Evolutionary conservation across 371 early-diverging fungal genomes (phyloP).

Genomic region (Chytridium lagenaria): DNA sequence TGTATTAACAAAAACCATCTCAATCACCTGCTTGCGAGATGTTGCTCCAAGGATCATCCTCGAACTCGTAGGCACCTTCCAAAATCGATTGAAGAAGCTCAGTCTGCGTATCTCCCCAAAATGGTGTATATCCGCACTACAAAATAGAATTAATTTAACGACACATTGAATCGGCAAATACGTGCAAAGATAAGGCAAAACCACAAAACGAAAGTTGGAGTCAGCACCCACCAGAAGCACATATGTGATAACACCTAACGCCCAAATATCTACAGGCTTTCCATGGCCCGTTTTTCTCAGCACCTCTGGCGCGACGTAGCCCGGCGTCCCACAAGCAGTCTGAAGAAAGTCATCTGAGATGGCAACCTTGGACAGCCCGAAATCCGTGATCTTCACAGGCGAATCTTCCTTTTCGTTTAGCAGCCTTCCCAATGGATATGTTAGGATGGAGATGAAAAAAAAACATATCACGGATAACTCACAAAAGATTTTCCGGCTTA

Average conservation of each 20-base stretch:
- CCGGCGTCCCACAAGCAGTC: constrained; percentile 79
- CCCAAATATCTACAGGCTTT: constrained; percentile 75
- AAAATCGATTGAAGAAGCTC: constrained; percentile 67
- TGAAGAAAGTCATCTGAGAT: constrained; percentile 62
- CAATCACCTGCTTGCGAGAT: constrained; percentile 29
- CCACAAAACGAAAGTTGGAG: too few species aligned
- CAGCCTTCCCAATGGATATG: constrained; percentile 15
- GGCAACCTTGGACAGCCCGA: constrained; percentile 53
- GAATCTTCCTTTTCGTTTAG: constrained; percentile 13
- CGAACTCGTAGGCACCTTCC: constrained; percentile 76
- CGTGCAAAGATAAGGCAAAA: too few species aligned
- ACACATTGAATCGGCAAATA: too few species aligned
- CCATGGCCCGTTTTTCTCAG: constrained; percentile 72
- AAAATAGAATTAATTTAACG: constrained; percentile 14
- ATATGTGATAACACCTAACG: constrained; percentile 46
- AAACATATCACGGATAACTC: background rate
- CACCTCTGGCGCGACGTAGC: constrained; percentile 82
- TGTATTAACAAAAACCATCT: background rate
- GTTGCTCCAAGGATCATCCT: constrained; percentile 67
- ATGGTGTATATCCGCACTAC: constrained; percentile 57
- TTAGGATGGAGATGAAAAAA: background rate
- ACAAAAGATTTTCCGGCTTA: constrained; percentile 57
- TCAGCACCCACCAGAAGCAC: constrained; percentile 22
- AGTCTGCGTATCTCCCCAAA: constrained; percentile 47
- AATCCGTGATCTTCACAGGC: constrained; percentile 49